These are phyloP conservation scores for Paecilomyces fulvus DNA, from an alignment of 2,329 filamentous ascomycete species.

Conservation along the genomic window DNA sequence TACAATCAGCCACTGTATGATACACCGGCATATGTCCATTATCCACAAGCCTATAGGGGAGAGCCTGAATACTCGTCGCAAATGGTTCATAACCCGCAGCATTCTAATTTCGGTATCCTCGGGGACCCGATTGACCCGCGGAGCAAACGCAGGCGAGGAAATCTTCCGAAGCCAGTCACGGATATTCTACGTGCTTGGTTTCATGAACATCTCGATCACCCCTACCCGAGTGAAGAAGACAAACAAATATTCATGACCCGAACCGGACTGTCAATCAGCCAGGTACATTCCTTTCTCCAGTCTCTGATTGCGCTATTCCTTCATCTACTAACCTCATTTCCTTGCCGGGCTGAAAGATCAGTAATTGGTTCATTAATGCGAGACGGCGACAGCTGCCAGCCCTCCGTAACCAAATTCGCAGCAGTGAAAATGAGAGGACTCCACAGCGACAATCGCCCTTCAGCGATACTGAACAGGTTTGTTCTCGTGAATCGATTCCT, in stretches of 20 bases:
- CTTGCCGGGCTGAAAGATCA: constrained; percentile 31
- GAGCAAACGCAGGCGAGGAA: constrained; percentile 59
- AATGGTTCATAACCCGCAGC: constrained; percentile 20
- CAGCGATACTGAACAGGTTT: background rate
- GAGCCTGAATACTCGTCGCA: constrained; percentile 27
- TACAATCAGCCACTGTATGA: constrained; percentile 20
- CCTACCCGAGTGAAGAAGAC: constrained; percentile 81
- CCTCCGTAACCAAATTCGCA: constrained; percentile 37
- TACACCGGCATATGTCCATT: constrained; percentile 12
- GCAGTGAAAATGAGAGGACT: constrained; percentile 10
- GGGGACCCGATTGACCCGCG: constrained; percentile 30
- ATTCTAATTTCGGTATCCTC: constrained; percentile 31
- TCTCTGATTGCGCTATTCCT: background rate
- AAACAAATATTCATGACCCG: constrained; percentile 71
- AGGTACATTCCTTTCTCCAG: constrained; percentile 25
- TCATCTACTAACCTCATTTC: background rate
- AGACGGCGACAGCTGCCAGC: constrained; percentile 40
- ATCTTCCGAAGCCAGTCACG: constrained; percentile 83
- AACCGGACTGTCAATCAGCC: constrained; percentile 69
- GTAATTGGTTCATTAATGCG: constrained; percentile 48
- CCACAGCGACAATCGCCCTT: background rate
- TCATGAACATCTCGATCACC: constrained; percentile 64
- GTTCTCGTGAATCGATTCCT: background rate
- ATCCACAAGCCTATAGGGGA: constrained; percentile 18
- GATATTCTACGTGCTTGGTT: constrained; percentile 77